Conservation (phyloP, 345 rosid genomes). For the Dipteronia sinensis region DNA sequence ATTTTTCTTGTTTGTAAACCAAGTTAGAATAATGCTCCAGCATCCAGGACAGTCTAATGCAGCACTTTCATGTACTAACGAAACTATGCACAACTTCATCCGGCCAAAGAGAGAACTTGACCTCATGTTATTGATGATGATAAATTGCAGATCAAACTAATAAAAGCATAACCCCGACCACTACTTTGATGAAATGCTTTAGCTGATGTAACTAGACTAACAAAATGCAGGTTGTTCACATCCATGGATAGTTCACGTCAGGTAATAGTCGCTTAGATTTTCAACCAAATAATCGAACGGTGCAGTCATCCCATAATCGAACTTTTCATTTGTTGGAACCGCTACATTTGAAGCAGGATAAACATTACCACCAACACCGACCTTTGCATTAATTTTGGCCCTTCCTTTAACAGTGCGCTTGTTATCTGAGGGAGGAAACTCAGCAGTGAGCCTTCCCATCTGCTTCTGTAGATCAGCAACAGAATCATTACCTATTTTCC, state of each 20-base stretch:
- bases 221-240: slow-evolving; percentile 18
- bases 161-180: slow-evolving; percentile 18
- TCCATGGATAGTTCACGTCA: slow-evolving; percentile 26
- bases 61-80: slow-evolving; percentile 19
- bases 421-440: slow-evolving; percentile 81
- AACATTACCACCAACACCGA: slow-evolving; percentile 33
- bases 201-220: slow-evolving; percentile 15
- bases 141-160: slow-evolving; percentile 23
- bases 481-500: slow-evolving; percentile 67
- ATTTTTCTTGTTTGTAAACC: slow-evolving; percentile 14
- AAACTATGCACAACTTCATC: slow-evolving; percentile 28
- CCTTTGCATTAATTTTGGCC: slow-evolving; percentile 58
- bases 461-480: slow-evolving; percentile 93
- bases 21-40: slow-evolving; percentile 30
- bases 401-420: slow-evolving; percentile 75
- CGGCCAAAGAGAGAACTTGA: slow-evolving; percentile 24
- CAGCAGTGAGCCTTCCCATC: slow-evolving; percentile 92
- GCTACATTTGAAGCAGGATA: slow-evolving; percentile 46
- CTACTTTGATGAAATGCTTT: slow-evolving; percentile 18
- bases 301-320: slow-evolving; percentile 56
- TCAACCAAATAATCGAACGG: slow-evolving; percentile 72
- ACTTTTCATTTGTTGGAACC: slow-evolving; percentile 49
- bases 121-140: slow-evolving; percentile 26
- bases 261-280: slow-evolving; percentile 61
- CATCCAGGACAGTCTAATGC: slow-evolving; percentile 15